Percentiles rank a stretch among this genome's conserved stretches.
Conservation (phyloP, 768 basidiomycete species). For the Leucosporidium creatinivorum region DNA sequence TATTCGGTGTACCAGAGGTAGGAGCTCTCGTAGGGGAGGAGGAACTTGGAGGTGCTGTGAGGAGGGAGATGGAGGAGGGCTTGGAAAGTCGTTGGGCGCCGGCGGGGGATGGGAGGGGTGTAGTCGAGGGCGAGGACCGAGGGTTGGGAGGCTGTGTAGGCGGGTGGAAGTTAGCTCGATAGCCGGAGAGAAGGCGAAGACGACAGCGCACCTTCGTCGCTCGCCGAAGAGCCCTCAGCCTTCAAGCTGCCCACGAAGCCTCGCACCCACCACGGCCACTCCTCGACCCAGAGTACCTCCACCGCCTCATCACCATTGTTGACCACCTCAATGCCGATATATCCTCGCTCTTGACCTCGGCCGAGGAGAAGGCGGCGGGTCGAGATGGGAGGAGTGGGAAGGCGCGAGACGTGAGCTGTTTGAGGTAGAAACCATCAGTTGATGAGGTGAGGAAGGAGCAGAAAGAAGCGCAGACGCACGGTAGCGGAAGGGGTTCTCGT, state of each 20-base stretch:
- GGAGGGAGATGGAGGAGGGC: constrained; percentile 63
- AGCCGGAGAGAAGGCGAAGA: background rate
- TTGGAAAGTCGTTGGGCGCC: constrained; percentile 72
- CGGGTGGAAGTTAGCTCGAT: background rate
- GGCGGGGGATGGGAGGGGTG: constrained; percentile 57
- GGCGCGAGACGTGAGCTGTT: constrained; percentile 22
- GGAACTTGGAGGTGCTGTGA: constrained; percentile 55
- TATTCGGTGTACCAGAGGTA: constrained; percentile 93
- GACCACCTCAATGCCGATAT: constrained; percentile 58
- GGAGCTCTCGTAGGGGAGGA: constrained; percentile 68
- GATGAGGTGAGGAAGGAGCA: background rate
- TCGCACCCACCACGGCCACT: constrained; percentile 86
- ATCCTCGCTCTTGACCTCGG: constrained; percentile 65
- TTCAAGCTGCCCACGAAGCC: constrained; percentile 75
- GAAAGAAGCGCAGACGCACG: constrained; percentile 19
- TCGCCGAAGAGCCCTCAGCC: constrained; percentile 42
- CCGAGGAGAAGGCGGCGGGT: constrained; percentile 66
- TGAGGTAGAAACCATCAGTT: too few relatives aligned
- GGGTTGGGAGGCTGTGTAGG: background rate
- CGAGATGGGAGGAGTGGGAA: constrained; percentile 52
- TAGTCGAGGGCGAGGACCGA: constrained; percentile 55
- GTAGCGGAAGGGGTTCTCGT: constrained; percentile 30
- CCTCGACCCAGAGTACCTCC: constrained; percentile 66
- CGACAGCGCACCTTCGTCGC: background rate
- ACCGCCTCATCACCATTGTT: constrained; percentile 48